Evolutionary conservation across 2,329 filamentous ascomycete genomes (phyloP).

Genomic region (Cadophora gregata): DNA sequence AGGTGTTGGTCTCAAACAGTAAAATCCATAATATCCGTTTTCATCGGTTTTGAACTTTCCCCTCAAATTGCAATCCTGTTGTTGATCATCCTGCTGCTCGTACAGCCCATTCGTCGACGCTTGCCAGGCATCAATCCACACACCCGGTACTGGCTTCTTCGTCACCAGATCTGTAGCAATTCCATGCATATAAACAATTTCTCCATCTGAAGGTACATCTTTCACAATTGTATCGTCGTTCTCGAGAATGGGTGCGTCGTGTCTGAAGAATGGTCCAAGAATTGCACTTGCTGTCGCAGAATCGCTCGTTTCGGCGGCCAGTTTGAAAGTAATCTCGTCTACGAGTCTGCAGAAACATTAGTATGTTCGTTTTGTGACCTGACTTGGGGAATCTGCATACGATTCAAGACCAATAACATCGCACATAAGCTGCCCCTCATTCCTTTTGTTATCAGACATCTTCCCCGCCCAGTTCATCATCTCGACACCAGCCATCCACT

Average conservation of each 20-base stretch:
- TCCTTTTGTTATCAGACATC: slow-evolving; percentile 66
- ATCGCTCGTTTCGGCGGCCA: slow-evolving; percentile 48
- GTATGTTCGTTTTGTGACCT: neutral
- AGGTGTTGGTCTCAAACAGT: slow-evolving; percentile 54
- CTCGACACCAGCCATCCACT: slow-evolving; percentile 61
- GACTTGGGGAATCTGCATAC: slow-evolving; percentile 43
- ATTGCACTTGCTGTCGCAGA: slow-evolving; percentile 59
- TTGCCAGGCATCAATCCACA: slow-evolving; percentile 68
- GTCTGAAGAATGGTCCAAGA: slow-evolving; percentile 68
- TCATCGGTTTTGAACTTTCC: slow-evolving; percentile 65
- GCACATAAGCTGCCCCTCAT: slow-evolving; percentile 67
- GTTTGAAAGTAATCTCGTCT: slow-evolving; percentile 41
- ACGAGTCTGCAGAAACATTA: slow-evolving; percentile 48
- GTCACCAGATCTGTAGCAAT: slow-evolving; percentile 59
- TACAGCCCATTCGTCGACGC: slow-evolving; percentile 63
- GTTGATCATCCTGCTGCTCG: slow-evolving; percentile 67
- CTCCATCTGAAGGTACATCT: slow-evolving; percentile 57
- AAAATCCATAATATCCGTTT: slow-evolving; percentile 60
- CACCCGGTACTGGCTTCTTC: slow-evolving; percentile 60
- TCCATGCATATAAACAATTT: slow-evolving; percentile 61
- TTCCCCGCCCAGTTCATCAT: slow-evolving; percentile 66
- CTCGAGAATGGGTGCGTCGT: slow-evolving; percentile 59
- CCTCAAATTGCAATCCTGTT: slow-evolving; percentile 66
- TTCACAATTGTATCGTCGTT: slow-evolving; percentile 62
- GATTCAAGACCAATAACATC: slow-evolving; percentile 69